Conservation (phyloP, 108 stramenopile genomes). For the Cyclostephanos invisitatus region DNA sequence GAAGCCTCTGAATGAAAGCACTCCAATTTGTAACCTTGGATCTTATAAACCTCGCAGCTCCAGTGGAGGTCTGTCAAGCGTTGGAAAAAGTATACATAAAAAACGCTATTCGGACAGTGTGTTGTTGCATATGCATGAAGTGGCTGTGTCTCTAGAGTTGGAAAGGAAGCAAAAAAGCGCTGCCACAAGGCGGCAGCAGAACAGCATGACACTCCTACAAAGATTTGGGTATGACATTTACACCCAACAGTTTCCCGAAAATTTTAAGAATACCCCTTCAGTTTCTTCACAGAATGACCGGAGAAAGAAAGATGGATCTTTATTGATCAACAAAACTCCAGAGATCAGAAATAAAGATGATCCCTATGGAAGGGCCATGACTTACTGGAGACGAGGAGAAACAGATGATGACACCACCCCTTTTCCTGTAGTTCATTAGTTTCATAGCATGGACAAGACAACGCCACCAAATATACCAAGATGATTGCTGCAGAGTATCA, state of each 20-base stretch:
- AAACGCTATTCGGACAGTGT: slow-evolving; percentile 54
- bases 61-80: slow-evolving; percentile 33
- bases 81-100: slow-evolving; percentile 61
- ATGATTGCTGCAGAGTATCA: background rate
- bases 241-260: slow-evolving; percentile 62
- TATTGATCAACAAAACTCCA: slow-evolving; percentile 45
- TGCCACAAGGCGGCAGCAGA: slow-evolving; percentile 7
- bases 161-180: slow-evolving; percentile 11
- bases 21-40: slow-evolving; percentile 41
- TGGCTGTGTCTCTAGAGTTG: slow-evolving; percentile 36
- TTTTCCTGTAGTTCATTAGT: slow-evolving; percentile 35
- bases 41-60: slow-evolving; percentile 59
- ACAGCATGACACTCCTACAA: slow-evolving; percentile 41
- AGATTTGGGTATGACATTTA: slow-evolving; percentile 71
- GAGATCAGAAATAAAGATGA: slow-evolving; percentile 55
- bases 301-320: slow-evolving; percentile 6
- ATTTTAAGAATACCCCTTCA: slow-evolving; percentile 30
- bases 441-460: background rate
- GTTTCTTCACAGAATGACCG: background rate
- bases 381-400: slow-evolving; percentile 61
- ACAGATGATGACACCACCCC: slow-evolving; percentile 62
- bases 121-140: slow-evolving; percentile 53
- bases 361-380: slow-evolving; percentile 72
- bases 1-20: background rate
- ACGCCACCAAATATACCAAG: background rate